phyloP scores from a whole-genome alignment of 257 asterid species.

The Solanum paucissectum region DNA sequence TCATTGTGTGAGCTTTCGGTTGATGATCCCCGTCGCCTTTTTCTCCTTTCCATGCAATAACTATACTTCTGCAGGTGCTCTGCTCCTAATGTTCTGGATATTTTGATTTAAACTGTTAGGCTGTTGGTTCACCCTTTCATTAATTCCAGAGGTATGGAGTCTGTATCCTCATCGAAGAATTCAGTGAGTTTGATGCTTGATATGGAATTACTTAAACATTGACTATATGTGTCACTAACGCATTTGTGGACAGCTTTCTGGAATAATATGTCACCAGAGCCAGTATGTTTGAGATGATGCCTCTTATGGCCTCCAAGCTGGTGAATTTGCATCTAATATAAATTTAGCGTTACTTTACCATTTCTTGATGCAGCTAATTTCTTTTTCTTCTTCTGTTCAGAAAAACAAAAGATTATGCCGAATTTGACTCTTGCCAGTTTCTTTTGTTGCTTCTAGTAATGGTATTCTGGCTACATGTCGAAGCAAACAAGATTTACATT shows the following conservation, averaged over 20 bases:
- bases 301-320: conserved; percentile 8
- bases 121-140: neutral
- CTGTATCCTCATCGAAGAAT: neutral
- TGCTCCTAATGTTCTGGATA: conserved; percentile 15
- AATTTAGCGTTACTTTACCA: neutral
- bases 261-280: neutral
- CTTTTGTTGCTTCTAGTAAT: conserved; percentile 4
- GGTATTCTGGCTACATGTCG: neutral
- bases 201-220: neutral
- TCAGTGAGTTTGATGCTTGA: conserved; percentile 1
- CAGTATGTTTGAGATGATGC: neutral
- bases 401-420: neutral
- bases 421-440: conserved; percentile 9
- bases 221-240: conserved; percentile 1
- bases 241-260: neutral
- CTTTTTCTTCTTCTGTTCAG: neutral
- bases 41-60: neutral
- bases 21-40: neutral
- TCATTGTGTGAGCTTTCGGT: neutral
- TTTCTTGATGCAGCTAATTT: conserved; percentile 1
- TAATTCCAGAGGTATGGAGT: conserved; percentile 21
- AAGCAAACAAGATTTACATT: neutral
- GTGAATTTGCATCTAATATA: conserved; percentile 1
- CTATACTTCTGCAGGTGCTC: conserved; percentile 16
- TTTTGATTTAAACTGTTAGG: conserved; percentile 3